Percentiles rank a stretch among this genome's conserved stretches.
Evolutionary conservation across 768 basidiomycete genomes (phyloP).

Genomic region (Suillus weaverae): DNA sequence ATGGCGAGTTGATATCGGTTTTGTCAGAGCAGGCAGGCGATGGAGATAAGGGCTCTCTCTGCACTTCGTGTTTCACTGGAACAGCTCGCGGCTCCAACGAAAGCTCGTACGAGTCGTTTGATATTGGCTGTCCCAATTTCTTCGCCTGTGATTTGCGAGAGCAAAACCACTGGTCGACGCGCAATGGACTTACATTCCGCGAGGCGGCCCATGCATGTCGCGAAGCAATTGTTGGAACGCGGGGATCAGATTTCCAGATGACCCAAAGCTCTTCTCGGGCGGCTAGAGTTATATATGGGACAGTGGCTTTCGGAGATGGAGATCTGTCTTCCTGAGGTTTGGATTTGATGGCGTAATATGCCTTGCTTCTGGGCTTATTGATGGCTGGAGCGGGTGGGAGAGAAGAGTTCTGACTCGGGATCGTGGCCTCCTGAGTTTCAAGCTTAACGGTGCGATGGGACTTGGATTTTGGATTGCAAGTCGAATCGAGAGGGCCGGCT

Average conservation of each 20-base stretch:
- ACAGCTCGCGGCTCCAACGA: constrained; percentile 7
- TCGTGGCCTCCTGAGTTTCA: background rate
- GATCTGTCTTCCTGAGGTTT: background rate
- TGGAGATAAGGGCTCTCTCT: constrained; percentile 8
- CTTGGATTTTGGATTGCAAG: too few species aligned
- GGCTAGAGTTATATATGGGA: background rate
- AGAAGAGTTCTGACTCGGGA: background rate
- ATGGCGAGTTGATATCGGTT: constrained; percentile 11
- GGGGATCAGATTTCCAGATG: constrained; percentile 29
- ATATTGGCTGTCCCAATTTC: constrained; percentile 20
- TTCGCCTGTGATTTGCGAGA: constrained; percentile 26
- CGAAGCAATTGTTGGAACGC: constrained; percentile 30
- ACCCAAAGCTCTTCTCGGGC: constrained; percentile 28
- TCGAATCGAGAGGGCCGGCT: too few species aligned
- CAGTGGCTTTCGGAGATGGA: background rate
- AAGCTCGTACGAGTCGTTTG: constrained; percentile 24
- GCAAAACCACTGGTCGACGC: constrained; percentile 29
- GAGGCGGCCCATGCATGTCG: constrained; percentile 27
- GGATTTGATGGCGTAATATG: constrained; percentile 1
- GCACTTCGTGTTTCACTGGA: constrained; percentile 10
- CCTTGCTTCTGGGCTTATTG: background rate
- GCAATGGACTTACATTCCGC: constrained; percentile 18
- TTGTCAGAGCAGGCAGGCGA: constrained; percentile 2
- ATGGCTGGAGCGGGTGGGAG: background rate
- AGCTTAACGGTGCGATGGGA: too few species aligned